Evolutionary conservation across 1,284 basidiomycete species (phyloP), one percentile per base, ranked within the genome.

Genomic region (Exobasidium cylindrosporum): DNA sequence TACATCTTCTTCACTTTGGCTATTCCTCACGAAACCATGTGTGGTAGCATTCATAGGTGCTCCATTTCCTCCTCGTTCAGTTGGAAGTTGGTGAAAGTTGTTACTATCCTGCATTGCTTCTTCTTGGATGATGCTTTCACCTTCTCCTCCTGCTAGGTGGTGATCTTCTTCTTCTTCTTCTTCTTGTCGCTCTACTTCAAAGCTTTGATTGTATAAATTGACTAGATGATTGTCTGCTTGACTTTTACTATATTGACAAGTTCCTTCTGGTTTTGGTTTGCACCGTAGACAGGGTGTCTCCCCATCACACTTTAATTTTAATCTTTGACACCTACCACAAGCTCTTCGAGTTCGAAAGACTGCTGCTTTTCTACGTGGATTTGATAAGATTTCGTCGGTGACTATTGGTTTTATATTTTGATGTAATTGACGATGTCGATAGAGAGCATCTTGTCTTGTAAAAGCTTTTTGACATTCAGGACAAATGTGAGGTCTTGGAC

Each of bases 281-380:
- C 47, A 50, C 21, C 47, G 47, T 21, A 10, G 29, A 31, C 47
- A 50, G 23, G 47, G 47, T 21, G 23, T 10, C 7, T 50, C 29
- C 7, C 47, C 47, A 50, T 50, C 47, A 21, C 47, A 50, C 47
- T 50, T 50, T 7, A 50, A 21, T 21, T 50, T 50, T 14, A 31
- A 24, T 31, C 47, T 7, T 7, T 7, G 14, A 23, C 47, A 50
- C 14, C 47, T 7, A 7, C 7, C 14, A 21, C 47, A 50, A 24
- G 47, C 47, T 31, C 21, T 7, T 10, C 29, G 23, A 23, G 47
- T 10, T 7, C 47, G 47, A 14, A 31, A 50, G 7, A 50, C 24
- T 10, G 47, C 47, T 7, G 47, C 47, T 23, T 31, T 24, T 10
- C 47, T 7, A 26, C 47, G 47, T 7, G 47, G 24, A 50, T 50